These are phyloP conservation scores for Cystobasidium sp. DNA, from an alignment of 1,284 basidiomycete genomes.

Conservation along the genomic window DNA sequence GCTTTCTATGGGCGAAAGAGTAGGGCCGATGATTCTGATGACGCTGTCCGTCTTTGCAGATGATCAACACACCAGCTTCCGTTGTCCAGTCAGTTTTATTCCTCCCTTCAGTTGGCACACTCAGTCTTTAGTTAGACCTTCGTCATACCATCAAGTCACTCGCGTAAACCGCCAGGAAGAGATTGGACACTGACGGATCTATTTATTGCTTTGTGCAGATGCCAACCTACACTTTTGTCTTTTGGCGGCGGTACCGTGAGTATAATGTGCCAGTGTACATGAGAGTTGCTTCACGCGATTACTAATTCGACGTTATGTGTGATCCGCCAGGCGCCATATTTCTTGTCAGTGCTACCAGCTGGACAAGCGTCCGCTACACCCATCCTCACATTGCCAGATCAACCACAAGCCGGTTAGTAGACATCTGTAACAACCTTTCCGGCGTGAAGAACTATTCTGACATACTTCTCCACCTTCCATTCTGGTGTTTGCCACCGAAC, in stretches of 20 bases:
- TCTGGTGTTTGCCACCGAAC: slow-evolving; percentile 18
- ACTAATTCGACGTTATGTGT: background rate
- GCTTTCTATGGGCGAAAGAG: too few species aligned
- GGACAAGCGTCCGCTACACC: slow-evolving; percentile 51
- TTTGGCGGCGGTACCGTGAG: slow-evolving; percentile 18
- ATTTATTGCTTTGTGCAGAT: background rate
- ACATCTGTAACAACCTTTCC: too few species aligned
- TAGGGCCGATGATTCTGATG: too few species aligned
- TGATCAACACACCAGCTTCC: slow-evolving; percentile 41
- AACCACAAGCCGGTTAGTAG: slow-evolving; percentile 43
- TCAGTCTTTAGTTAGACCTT: background rate
- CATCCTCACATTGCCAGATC: slow-evolving; percentile 48
- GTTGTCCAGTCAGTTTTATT: slow-evolving; percentile 28
- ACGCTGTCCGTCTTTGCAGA: background rate
- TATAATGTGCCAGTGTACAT: background rate
- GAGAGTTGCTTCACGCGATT: background rate
- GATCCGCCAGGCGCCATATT: slow-evolving; percentile 39
- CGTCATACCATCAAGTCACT: background rate
- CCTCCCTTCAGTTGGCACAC: background rate
- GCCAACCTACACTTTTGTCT: slow-evolving; percentile 13
- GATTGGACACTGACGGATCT: background rate
- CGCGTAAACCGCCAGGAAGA: background rate
- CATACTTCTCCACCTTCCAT: background rate
- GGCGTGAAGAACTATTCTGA: background rate
- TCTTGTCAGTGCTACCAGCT: slow-evolving; percentile 45